These are phyloP conservation scores for Ophiostoma triangulosporum DNA, from an alignment of 2,329 filamentous ascomycete genomes.

Conservation along the genomic window DNA sequence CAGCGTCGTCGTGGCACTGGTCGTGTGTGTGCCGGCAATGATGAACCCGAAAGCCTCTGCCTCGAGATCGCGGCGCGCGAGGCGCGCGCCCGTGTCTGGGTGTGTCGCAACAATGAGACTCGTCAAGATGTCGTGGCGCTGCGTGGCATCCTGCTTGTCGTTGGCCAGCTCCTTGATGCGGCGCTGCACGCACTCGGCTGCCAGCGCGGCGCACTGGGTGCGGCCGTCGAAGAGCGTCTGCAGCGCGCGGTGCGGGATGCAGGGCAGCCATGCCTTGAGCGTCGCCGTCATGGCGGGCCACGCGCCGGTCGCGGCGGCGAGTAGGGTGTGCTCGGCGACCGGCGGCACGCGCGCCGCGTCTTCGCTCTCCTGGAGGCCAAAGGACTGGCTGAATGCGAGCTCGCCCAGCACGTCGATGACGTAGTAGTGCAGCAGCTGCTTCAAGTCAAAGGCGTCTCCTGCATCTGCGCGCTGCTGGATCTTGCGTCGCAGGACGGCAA, in stretches of 20 bases:
- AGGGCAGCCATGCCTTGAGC: conserved; percentile 4
- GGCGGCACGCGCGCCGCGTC: background rate
- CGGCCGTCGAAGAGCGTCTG: background rate
- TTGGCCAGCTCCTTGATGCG: conserved; percentile 9
- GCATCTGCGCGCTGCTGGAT: conserved; percentile 16
- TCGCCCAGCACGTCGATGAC: background rate
- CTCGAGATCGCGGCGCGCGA: conserved; percentile 20
- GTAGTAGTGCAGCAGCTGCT: background rate
- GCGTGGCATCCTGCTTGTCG: background rate
- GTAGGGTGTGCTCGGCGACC: conserved; percentile 20
- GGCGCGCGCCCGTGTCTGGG: background rate
- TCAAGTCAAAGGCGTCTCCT: background rate
- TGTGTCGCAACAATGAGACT: background rate
- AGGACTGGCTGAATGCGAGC: background rate
- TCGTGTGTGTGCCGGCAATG: conserved; percentile 23
- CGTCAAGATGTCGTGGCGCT: conserved; percentile 13
- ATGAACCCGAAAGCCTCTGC: conserved; percentile 26
- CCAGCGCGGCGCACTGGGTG: conserved; percentile 7
- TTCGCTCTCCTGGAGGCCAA: background rate
- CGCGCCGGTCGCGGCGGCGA: conserved; percentile 19
- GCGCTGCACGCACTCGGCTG: conserved; percentile 14
- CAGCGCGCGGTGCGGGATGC: conserved; percentile 15
- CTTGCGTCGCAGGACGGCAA: conserved; percentile 17
- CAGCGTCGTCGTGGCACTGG: conserved; percentile 18
- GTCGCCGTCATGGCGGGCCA: conserved; percentile 6